These are phyloP conservation scores for Microdochium bolleyi DNA, from an alignment of 2,329 filamentous ascomycete species.

Conservation along the genomic window DNA sequence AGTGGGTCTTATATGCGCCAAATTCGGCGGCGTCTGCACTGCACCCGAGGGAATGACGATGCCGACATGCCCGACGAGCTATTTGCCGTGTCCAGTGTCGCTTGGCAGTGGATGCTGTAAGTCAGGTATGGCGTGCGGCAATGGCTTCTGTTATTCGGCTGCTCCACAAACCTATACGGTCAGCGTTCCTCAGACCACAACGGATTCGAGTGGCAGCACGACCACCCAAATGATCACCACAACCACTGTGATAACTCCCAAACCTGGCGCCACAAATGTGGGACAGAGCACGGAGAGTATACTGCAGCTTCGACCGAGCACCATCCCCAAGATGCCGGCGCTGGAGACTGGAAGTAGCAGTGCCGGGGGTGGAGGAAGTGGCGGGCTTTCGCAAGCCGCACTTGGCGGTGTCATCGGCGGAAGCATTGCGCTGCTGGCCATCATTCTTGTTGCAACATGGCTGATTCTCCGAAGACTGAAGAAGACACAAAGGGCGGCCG, in stretches of 20 bases:
- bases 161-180: conserved; percentile 34
- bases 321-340: conserved; percentile 30
- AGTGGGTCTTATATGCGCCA: conserved; percentile 34
- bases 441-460: conserved; percentile 36
- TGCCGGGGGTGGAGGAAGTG: conserved; percentile 12
- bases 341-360: conserved; percentile 13
- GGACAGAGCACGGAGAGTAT: background rate
- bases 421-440: conserved; percentile 36
- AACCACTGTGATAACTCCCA: conserved; percentile 22
- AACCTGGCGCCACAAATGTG: conserved; percentile 5
- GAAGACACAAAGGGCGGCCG: conserved; percentile 30
- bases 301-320: conserved; percentile 21
- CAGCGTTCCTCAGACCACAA: conserved; percentile 35
- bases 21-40: conserved; percentile 27
- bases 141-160: conserved; percentile 38
- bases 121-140: conserved; percentile 39
- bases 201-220: conserved; percentile 26
- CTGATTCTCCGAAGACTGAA: conserved; percentile 43
- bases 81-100: conserved; percentile 40
- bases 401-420: conserved; percentile 48
- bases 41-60: conserved; percentile 32
- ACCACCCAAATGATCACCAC: conserved; percentile 32
- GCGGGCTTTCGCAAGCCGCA: conserved; percentile 28
- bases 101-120: conserved; percentile 45
- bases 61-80: conserved; percentile 33